These are phyloP conservation scores for Eucalyptus sp. DNA, from an alignment of 345 rosid genomes.

Conservation along the genomic window DNA sequence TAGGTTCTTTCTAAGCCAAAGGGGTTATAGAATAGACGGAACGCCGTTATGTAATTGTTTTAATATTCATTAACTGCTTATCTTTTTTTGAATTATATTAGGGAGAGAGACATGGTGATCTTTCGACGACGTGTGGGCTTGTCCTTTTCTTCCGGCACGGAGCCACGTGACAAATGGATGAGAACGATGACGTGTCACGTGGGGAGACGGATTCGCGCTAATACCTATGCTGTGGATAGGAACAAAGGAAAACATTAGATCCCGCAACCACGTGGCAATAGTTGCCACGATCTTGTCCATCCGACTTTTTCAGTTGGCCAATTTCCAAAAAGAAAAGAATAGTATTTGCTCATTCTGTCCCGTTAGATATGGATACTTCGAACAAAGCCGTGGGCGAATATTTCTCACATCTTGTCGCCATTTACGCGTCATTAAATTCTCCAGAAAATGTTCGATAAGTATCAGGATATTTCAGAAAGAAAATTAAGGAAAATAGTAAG, in stretches of 20 bases:
- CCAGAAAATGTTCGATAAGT: neutral
- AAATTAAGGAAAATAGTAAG: neutral
- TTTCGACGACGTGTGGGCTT: neutral
- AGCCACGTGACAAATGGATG: slow-evolving; percentile 1
- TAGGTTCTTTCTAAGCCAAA: neutral
- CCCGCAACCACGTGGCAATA: neutral
- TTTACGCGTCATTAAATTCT: neutral
- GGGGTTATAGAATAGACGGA: neutral
- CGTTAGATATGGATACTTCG: neutral
- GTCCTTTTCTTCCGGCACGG: neutral
- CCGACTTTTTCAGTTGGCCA: neutral
- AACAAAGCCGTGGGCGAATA: neutral
- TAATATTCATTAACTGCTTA: neutral
- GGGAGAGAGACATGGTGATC: neutral
- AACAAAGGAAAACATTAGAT: neutral
- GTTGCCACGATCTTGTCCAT: neutral
- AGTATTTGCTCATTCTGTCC: neutral
- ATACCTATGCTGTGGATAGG: neutral
- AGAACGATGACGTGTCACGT: slow-evolving; percentile 17
- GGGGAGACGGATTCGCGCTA: neutral
- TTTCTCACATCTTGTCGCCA: neutral
- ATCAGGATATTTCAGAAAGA: neutral
- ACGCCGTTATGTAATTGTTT: neutral
- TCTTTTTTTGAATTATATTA: neutral
- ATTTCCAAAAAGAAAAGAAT: neutral